A percentile compares a stretch with the other conserved stretches of the same genome.
phyloP scores from a whole-genome alignment of 2,329 filamentous ascomycete genomes.

The Chaetomium globosum region DNA sequence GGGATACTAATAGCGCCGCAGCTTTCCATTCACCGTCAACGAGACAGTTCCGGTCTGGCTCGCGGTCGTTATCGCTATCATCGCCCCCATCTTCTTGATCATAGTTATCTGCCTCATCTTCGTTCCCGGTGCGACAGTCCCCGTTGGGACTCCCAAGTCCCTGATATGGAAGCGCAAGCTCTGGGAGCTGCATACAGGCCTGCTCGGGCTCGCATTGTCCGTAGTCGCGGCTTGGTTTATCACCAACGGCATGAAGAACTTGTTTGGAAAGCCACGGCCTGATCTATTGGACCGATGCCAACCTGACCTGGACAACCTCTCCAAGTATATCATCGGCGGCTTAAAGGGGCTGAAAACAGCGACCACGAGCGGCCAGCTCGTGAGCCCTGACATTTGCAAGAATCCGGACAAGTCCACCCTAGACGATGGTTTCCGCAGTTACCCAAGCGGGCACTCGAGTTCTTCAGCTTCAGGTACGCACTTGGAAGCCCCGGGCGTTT shows the following conservation, averaged over 20 bases:
- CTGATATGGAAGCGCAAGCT: slow-evolving; percentile 79
- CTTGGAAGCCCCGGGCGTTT: slow-evolving; percentile 42
- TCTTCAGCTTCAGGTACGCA: slow-evolving; percentile 57
- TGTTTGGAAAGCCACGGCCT: slow-evolving; percentile 71
- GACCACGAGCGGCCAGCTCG: slow-evolving; percentile 65
- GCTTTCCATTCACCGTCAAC: slow-evolving; percentile 68
- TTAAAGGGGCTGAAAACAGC: slow-evolving; percentile 58
- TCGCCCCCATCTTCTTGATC: slow-evolving; percentile 69
- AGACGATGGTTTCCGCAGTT: slow-evolving; percentile 82
- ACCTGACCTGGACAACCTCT: slow-evolving; percentile 69
- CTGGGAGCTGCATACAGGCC: slow-evolving; percentile 87
- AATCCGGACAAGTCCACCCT: slow-evolving; percentile 63
- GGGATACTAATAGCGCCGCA: slow-evolving; percentile 38
- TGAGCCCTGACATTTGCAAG: slow-evolving; percentile 75
- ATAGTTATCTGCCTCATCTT: slow-evolving; percentile 68
- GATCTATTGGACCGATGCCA: slow-evolving; percentile 80
- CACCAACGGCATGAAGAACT: slow-evolving; percentile 82
- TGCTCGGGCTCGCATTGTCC: slow-evolving; percentile 77
- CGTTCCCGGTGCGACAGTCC: slow-evolving; percentile 71
- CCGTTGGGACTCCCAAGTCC: slow-evolving; percentile 61
- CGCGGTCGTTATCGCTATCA: slow-evolving; percentile 64
- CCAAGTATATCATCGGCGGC: slow-evolving; percentile 64
- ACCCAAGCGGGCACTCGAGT: slow-evolving; percentile 70
- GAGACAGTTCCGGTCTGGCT: slow-evolving; percentile 73
- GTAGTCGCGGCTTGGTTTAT: slow-evolving; percentile 75